Conservation (phyloP, 2,329 filamentous ascomycete species). For the Xylariaceae sp. region DNA sequence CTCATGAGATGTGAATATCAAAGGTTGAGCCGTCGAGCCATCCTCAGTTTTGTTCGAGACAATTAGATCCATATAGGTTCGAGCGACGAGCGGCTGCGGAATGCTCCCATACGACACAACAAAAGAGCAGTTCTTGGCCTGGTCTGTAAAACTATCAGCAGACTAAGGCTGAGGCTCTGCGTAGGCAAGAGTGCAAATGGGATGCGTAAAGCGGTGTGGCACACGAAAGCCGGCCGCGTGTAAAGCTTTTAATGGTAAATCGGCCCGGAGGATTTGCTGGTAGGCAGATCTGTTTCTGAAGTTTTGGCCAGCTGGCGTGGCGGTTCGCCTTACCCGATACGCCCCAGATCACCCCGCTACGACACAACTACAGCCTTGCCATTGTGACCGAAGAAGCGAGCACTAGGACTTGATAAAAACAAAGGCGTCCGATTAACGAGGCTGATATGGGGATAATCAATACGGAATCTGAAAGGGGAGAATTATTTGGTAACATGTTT, state of each 20-base stretch:
- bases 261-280: slow-evolving; percentile 10
- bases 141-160: too few species aligned
- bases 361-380: slow-evolving; percentile 9
- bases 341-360: not conserved
- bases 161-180: slow-evolving; percentile 21
- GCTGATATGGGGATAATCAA: not conserved
- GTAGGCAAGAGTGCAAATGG: slow-evolving; percentile 4
- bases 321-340: slow-evolving; percentile 5
- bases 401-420: not conserved
- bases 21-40: too few species aligned
- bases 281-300: slow-evolving; percentile 3
- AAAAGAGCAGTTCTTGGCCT: too few species aligned
- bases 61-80: too few species aligned
- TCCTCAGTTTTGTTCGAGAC: too few species aligned
- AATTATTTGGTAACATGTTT: slow-evolving; percentile 3
- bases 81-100: too few species aligned
- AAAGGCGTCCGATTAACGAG: slow-evolving; percentile 9
- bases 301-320: not conserved
- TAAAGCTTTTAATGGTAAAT: slow-evolving; percentile 6
- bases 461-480: too few species aligned
- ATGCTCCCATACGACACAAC: too few species aligned
- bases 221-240: slow-evolving; percentile 10
- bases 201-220: slow-evolving; percentile 6
- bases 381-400: not conserved
- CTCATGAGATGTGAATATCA: too few species aligned